These are phyloP conservation scores for Chrysopogon serrulatus DNA, from an alignment of 176 grass and related monocot species.

Conservation along the genomic window DNA sequence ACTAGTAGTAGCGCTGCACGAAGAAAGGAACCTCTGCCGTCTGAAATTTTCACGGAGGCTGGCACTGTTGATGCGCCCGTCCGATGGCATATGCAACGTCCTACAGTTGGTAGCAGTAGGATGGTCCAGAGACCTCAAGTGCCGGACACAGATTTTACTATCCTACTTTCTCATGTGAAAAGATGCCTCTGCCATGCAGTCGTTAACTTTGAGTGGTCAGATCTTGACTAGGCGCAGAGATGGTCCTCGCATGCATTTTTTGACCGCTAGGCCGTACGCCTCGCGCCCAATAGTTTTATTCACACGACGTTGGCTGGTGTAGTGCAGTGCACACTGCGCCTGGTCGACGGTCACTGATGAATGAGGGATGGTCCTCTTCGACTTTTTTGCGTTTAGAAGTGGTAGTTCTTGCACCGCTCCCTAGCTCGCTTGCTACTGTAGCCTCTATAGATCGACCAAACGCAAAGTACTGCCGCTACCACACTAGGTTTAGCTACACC, in stretches of 20 bases:
- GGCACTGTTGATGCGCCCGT: neutral
- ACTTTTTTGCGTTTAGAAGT: neutral
- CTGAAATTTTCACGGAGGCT: neutral
- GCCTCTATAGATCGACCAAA: constrained; percentile 3
- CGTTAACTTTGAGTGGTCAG: constrained; percentile 36
- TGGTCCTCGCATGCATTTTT: constrained; percentile 5
- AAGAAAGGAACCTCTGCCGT: neutral
- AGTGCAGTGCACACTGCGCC: no score
- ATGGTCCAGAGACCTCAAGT: constrained; percentile 33
- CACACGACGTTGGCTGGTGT: neutral
- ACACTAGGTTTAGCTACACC: neutral
- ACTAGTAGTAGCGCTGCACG: neutral
- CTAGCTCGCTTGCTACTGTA: neutral
- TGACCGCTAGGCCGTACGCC: neutral
- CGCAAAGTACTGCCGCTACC: neutral
- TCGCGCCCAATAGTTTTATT: constrained; percentile 11
- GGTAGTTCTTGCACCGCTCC: constrained; percentile 4
- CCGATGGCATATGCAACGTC: no score
- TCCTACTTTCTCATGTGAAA: constrained; percentile 37
- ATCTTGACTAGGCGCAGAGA: constrained; percentile 44
- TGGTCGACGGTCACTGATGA: neutral
- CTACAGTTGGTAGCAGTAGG: constrained; percentile 8
- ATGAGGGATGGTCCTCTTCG: neutral
- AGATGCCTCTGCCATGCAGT: constrained; percentile 46
- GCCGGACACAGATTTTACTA: constrained; percentile 15